Base-by-base conservation (phyloP, 768 basidiomycete genomes). In the Naematelia aurantialba region DNA sequence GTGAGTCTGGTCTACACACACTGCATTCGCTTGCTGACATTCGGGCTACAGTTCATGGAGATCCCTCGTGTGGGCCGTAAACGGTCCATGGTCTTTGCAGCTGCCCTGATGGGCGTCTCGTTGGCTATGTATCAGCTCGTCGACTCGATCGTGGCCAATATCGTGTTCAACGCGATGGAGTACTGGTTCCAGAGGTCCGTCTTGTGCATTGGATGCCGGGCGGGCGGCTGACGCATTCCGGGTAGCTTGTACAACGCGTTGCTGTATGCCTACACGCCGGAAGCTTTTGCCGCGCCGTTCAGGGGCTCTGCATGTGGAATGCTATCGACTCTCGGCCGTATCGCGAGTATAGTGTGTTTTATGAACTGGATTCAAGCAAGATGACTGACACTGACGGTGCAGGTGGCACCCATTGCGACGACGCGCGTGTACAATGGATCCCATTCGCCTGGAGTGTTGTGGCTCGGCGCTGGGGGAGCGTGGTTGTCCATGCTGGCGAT, bases 221-320 rank as follows among this genome's bases (percentile, higher is more conserved):
- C 8, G 19, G 26, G 2, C 10, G 1, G 24, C 46, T n/a, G 17
- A 47, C 42, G 45, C 14, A 47, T 5, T 17, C 24, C 45, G 25
- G 55, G 29, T 34, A 63, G 63, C n/a, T 45, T 69, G 17, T 69
- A 66, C 49, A 61, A 51, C 14, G 64, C 67, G 1, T 31, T 69
- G 25, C 75, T 83, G 13, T 85, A 81, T 54, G 83, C 83, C 1
- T 84, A 83, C 63, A 84, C 84, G 5, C 84, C 84, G 0, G 83
- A 85, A 66, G 81, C 83, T 19, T 85, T 85, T 76, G 82, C 84
- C 0, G 82, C 82, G 0, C 81, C 82, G 2, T 82, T 83, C 61
- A 80, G 84, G 59, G 84, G 84, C 2, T 83, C 83, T 0, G 83
- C 82, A 10, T 81, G 83, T 56, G 83, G 83, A 2, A 79, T 79